Evolutionary conservation across 345 rosid genomes (phyloP).

Genomic region (Linum usitatissimum): DNA sequence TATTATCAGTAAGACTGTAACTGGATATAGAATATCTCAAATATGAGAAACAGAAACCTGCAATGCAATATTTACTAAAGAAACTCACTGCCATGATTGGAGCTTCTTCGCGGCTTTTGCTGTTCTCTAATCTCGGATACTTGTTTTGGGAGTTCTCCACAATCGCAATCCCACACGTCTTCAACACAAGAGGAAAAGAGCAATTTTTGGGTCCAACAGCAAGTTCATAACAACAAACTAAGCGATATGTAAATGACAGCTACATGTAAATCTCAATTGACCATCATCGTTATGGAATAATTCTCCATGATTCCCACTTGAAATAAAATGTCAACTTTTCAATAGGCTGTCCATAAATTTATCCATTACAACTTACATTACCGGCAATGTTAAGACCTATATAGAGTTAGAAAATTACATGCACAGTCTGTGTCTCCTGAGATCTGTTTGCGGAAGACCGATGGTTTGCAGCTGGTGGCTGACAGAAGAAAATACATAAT

Average conservation of each 20-base stretch:
- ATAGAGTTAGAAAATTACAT: neutral
- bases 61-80: too few species aligned
- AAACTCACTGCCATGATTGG: neutral
- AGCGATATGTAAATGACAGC: neutral
- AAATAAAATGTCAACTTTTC: too few species aligned
- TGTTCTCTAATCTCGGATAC: neutral
- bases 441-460: neutral
- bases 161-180: neutral
- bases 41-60: too few species aligned
- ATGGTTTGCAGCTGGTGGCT: neutral
- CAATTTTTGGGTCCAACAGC: neutral
- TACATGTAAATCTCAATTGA: neutral
- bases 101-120: neutral
- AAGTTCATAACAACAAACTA: neutral
- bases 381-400: neutral
- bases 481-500: neutral
- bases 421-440: neutral
- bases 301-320: neutral
- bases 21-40: too few species aligned
- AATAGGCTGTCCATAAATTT: neutral
- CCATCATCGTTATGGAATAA: neutral
- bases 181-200: neutral
- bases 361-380: too few species aligned
- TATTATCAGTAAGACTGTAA: too few species aligned
- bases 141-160: neutral